Conservation (phyloP, 1,284 basidiomycete genomes). For the Sporisorium graminicola region DNA sequence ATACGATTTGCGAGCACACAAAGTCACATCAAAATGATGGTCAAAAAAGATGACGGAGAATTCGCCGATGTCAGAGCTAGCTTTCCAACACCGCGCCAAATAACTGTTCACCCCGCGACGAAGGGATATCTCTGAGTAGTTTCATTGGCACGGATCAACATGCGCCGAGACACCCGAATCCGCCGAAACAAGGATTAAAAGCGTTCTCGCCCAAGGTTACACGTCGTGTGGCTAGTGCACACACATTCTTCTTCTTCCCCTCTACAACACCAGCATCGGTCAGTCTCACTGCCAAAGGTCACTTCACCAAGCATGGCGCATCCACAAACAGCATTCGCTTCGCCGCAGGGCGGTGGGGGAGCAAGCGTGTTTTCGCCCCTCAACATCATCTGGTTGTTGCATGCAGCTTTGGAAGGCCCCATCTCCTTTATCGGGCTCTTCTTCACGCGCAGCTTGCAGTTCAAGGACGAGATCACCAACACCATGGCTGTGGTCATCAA, state of each 20-base stretch:
- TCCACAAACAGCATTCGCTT: slow-evolving; percentile 43
- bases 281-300: not conserved
- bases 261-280: not conserved
- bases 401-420: slow-evolving; percentile 81
- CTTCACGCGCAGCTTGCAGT: slow-evolving; percentile 77
- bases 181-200: slow-evolving; percentile 2
- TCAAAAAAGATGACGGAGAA: not conserved
- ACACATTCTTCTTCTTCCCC: not conserved
- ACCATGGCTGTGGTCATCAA: slow-evolving; percentile 81
- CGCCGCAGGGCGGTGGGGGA: slow-evolving; percentile 5
- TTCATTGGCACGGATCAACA: slow-evolving; percentile 22
- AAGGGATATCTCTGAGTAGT: not conserved
- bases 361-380: slow-evolving; percentile 25
- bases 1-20: not conserved
- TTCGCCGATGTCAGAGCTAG: not conserved
- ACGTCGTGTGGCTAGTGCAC: slow-evolving; percentile 1
- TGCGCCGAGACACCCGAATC: slow-evolving; percentile 13
- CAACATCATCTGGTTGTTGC: slow-evolving; percentile 76
- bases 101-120: not conserved
- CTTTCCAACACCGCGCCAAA: not conserved
- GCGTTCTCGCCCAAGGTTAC: not conserved
- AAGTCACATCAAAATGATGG: not conserved
- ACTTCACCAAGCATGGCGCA: slow-evolving; percentile 31
- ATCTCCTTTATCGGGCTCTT: slow-evolving; percentile 80
- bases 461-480: slow-evolving; percentile 80